Percentiles rank a stretch among this genome's conserved stretches.
phyloP scores from a whole-genome alignment of 306 rosid genomes.

The Lathyrus aphaca region DNA sequence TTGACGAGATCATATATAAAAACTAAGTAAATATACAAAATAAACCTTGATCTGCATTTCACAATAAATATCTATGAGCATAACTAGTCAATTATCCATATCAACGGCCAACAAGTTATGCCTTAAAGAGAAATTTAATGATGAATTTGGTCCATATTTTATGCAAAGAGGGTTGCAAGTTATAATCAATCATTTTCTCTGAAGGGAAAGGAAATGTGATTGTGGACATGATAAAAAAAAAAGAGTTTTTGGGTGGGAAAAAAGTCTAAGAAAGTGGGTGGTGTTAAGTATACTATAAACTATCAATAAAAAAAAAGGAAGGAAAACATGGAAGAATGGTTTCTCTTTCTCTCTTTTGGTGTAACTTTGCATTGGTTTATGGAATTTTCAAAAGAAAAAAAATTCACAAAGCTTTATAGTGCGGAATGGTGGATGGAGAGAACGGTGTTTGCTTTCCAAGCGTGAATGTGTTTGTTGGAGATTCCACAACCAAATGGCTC shows the following conservation, averaged over 20 bases:
- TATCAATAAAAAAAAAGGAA: neutral
- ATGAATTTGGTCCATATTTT: neutral
- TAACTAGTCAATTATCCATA: conserved; percentile 26
- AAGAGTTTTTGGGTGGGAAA: conserved; percentile 41
- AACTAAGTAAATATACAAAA: no score
- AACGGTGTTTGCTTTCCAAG: conserved; percentile 64
- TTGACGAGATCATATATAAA: no score
- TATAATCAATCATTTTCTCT: conserved; percentile 39
- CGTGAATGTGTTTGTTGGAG: conserved; percentile 89
- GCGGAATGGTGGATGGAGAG: conserved; percentile 58
- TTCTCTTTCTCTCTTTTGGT: conserved; percentile 50
- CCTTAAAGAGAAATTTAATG: conserved; percentile 18
- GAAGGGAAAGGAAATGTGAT: conserved; percentile 31
- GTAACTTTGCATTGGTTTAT: conserved; percentile 43
- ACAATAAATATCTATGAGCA: no score
- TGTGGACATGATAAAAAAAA: conserved; percentile 34
- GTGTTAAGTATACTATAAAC: conserved; percentile 38
- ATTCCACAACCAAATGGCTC: conserved; percentile 97
- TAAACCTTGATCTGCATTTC: no score
- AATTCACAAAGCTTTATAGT: conserved; percentile 45
- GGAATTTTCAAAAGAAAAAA: conserved; percentile 36
- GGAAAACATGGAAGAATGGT: conserved; percentile 41
- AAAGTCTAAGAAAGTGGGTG: conserved; percentile 71
- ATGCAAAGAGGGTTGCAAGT: conserved; percentile 41
- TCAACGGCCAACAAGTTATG: conserved; percentile 18